Conservation (phyloP, 305 asterid genomes). For the Solanum hybrid region DNA sequence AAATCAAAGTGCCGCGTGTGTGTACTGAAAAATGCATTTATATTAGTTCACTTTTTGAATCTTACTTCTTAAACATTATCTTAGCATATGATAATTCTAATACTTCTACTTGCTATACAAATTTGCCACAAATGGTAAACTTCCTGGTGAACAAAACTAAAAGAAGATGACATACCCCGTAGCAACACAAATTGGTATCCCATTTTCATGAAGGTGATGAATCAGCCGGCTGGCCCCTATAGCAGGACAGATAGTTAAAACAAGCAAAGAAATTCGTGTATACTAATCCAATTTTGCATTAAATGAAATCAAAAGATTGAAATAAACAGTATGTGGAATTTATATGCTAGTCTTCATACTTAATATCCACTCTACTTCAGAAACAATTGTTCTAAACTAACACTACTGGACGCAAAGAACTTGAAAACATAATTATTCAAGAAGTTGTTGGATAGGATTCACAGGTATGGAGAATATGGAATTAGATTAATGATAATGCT, state of each 20-base stretch:
- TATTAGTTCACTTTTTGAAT: conserved; percentile 4
- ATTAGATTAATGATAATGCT: neutral
- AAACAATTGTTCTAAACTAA: too few species aligned
- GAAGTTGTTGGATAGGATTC: neutral
- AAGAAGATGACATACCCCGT: conserved; percentile 50
- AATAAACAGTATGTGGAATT: too few species aligned
- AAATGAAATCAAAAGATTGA: too few species aligned
- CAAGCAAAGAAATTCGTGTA: neutral
- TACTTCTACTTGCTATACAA: neutral
- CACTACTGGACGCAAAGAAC: too few species aligned
- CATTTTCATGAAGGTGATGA: conserved; percentile 71
- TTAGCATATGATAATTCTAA: neutral
- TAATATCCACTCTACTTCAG: too few species aligned
- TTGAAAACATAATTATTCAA: neutral
- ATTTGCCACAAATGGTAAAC: neutral
- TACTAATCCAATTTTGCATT: too few species aligned
- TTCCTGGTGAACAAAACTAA: neutral
- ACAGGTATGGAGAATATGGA: neutral
- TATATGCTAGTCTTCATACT: too few species aligned
- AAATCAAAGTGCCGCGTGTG: conserved; percentile 79
- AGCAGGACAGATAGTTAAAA: conserved; percentile 12
- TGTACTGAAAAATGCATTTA: conserved; percentile 44
- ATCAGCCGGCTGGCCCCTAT: conserved; percentile 69
- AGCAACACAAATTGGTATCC: conserved; percentile 86
- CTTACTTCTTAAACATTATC: neutral